These are phyloP conservation scores for Talaromyces wortmannii DNA, from an alignment of 495 filamentous ascomycete species.

Conservation along the genomic window DNA sequence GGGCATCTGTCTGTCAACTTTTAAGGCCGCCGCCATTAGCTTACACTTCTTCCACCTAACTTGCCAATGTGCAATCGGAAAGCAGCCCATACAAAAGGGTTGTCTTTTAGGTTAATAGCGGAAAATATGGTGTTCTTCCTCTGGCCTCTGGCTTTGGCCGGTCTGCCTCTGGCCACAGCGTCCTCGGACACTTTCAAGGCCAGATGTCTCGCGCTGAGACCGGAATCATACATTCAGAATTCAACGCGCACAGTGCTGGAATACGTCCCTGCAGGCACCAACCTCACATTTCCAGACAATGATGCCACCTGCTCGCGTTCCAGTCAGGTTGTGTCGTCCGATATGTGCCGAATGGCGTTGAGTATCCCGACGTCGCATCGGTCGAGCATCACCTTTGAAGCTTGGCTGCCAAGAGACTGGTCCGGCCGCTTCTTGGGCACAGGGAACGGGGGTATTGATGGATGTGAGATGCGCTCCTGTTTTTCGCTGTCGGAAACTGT, in stretches of 20 bases:
- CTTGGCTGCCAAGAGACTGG: slow-evolving; percentile 51
- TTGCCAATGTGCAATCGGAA: too few species aligned
- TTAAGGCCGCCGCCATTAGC: too few species aligned
- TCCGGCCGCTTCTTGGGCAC: slow-evolving; percentile 46
- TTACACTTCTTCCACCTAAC: too few species aligned
- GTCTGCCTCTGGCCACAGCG: neutral
- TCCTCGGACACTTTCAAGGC: neutral
- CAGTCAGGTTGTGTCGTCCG: slow-evolving; percentile 32
- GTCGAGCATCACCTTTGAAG: slow-evolving; percentile 48
- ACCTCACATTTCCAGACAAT: slow-evolving; percentile 38
- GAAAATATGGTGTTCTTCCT: neutral
- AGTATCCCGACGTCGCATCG: slow-evolving; percentile 45
- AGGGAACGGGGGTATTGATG: slow-evolving; percentile 50
- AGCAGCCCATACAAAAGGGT: too few species aligned
- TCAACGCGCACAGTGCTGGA: slow-evolving; percentile 29
- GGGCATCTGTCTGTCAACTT: too few species aligned
- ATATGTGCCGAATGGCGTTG: slow-evolving; percentile 53
- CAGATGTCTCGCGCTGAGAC: neutral
- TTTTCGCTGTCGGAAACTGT: neutral
- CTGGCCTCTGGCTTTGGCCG: neutral
- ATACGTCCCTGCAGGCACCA: slow-evolving; percentile 41
- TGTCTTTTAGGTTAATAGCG: too few species aligned
- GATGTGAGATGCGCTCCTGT: slow-evolving; percentile 28
- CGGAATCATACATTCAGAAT: slow-evolving; percentile 16
- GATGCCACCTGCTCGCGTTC: slow-evolving; percentile 32